Evolutionary conservation across 805 yeast genomes (phyloP).

Genomic region (Starmerella tilneyi): DNA sequence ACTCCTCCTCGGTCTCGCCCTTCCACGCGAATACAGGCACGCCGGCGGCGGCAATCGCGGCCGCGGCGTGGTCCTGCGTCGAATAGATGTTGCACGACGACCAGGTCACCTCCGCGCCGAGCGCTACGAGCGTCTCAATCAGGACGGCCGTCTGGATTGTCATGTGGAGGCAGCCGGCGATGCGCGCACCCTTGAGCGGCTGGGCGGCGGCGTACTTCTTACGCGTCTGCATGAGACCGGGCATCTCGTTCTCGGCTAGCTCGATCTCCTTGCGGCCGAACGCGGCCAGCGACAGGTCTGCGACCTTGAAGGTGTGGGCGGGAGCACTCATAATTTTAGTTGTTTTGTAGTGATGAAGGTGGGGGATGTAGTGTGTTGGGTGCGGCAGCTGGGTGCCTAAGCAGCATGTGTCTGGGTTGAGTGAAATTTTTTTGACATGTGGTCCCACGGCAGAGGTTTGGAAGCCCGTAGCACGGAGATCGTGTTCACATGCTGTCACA

Average conservation of each 20-base stretch:
- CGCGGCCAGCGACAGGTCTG: constrained; percentile 97
- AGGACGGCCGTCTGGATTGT: constrained; percentile 98
- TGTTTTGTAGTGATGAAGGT: neutral
- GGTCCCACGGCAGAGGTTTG: too few relatives aligned
- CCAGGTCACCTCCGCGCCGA: constrained; percentile 99
- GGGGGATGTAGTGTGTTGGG: constrained; percentile 1
- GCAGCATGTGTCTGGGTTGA: neutral
- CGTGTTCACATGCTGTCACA: too few relatives aligned
- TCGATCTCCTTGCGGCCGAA: constrained; percentile 99
- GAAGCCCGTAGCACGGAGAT: too few relatives aligned
- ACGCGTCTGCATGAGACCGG: constrained; percentile 97
- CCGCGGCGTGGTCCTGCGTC: constrained; percentile 99
- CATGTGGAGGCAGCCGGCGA: constrained; percentile 99
- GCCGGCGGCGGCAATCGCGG: constrained; percentile 99
- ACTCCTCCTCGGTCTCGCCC: constrained; percentile 99
- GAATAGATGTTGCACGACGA: constrained; percentile 98
- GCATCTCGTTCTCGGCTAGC: constrained; percentile 98
- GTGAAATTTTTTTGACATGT: too few relatives aligned
- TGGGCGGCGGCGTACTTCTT: constrained; percentile 79
- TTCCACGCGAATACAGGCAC: constrained; percentile 99
- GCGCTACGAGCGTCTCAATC: constrained; percentile 91
- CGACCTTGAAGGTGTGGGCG: constrained; percentile 79
- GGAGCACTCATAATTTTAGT: constrained; percentile 44
- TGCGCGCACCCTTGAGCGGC: constrained; percentile 96
- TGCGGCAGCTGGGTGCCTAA: neutral